Conservation (phyloP, 352 stramenopile species). For the Blastocystis sp. region DNA sequence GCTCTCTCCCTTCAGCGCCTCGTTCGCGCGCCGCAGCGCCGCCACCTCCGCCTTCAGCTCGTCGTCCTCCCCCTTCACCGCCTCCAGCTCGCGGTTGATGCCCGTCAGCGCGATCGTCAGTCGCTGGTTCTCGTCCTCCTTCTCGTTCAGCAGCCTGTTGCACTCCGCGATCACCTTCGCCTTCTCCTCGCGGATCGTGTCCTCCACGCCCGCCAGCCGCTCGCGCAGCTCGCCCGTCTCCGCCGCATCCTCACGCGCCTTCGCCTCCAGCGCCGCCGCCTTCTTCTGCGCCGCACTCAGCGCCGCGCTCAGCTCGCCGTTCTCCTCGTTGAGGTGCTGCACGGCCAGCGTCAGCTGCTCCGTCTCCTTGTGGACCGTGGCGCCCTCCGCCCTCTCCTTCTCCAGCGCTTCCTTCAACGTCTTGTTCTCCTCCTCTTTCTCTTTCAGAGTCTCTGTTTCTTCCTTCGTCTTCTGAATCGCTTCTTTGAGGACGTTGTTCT, state of each 20-base stretch:
- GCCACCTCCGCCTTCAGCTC: conserved; percentile 2
- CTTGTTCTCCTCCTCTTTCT: conserved; percentile 38
- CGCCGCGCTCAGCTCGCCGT: background rate
- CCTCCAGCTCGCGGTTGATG: conserved; percentile 44
- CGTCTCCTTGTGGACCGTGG: conserved; percentile 10
- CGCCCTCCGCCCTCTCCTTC: conserved; percentile 13
- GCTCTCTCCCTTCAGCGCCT: background rate
- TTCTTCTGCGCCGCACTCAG: background rate
- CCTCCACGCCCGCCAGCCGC: background rate
- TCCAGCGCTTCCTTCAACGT: background rate
- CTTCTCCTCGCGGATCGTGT: conserved; percentile 16
- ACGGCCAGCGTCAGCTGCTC: conserved; percentile 21
- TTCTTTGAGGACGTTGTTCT: conserved; percentile 1
- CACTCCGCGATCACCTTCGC: conserved; percentile 16
- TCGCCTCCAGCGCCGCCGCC: background rate
- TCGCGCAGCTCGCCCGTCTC: background rate
- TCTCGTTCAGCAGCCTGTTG: conserved; percentile 20
- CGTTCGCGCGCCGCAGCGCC: background rate
- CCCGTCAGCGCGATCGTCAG: conserved; percentile 21
- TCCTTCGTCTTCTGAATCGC: conserved; percentile 3
- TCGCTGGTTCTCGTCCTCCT: conserved; percentile 53
- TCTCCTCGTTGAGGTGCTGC: conserved; percentile 47
- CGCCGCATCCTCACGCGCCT: background rate
- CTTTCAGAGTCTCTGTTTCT: conserved; percentile 17
- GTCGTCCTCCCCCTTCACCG: conserved; percentile 14